phyloP scores from a whole-genome alignment of 2,329 filamentous ascomycete genomes.

The Pseudogymnoascus sp. region DNA sequence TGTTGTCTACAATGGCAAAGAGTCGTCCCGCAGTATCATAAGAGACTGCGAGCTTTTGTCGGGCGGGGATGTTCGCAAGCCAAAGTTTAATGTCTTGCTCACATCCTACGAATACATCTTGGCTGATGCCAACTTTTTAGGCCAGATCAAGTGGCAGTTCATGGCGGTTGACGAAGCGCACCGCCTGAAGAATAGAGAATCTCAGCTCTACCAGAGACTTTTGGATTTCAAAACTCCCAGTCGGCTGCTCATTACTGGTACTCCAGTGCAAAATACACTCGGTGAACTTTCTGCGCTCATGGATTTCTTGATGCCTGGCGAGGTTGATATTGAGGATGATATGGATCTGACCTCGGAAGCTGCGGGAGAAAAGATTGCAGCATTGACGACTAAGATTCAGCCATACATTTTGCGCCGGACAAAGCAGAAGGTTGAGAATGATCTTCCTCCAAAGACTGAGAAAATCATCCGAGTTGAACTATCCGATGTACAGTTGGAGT shows the following conservation, averaged over 20 bases:
- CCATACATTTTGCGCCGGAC: conserved; percentile 93
- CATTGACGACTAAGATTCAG: conserved; percentile 78
- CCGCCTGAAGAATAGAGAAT: conserved; percentile 91
- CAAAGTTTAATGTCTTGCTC: conserved; percentile 95
- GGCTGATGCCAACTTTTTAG: conserved; percentile 74
- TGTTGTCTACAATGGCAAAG: conserved; percentile 90
- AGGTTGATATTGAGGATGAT: conserved; percentile 84
- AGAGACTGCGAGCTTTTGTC: conserved; percentile 83
- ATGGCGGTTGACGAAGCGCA: conserved; percentile 96
- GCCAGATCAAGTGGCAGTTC: conserved; percentile 94
- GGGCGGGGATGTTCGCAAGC: conserved; percentile 78
- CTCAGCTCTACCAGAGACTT: conserved; percentile 81
- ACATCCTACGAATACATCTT: conserved; percentile 98
- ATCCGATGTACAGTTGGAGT: conserved; percentile 92
- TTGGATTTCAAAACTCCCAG: conserved; percentile 81
- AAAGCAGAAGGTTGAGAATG: conserved; percentile 95
- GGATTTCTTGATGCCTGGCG: conserved; percentile 95
- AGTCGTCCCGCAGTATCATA: conserved; percentile 78
- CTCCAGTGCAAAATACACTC: conserved; percentile 94
- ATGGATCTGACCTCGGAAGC: conserved; percentile 76
- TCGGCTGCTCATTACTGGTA: conserved; percentile 90
- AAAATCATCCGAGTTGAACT: conserved; percentile 98
- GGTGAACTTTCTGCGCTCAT: conserved; percentile 87
- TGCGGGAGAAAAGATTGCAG: conserved; percentile 79
- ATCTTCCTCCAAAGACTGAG: conserved; percentile 92